phyloP scores from a whole-genome alignment of 1,139 yeast species.

The Taphrina sp. region DNA sequence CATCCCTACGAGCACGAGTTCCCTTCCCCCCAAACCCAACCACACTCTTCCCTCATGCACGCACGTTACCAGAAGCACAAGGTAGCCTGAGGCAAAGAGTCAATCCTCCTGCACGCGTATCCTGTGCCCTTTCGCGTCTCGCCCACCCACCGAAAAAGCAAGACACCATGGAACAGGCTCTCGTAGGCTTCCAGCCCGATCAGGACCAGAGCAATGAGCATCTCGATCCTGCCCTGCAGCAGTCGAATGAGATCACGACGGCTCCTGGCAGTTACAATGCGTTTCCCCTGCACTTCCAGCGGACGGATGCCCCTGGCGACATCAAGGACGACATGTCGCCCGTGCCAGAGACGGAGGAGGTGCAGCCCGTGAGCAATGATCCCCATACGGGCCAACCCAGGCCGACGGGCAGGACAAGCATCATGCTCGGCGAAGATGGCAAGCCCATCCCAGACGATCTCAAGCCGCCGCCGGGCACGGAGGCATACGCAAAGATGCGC shows the following conservation, averaged over 20 bases:
- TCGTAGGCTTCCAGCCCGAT: constrained; percentile 13
- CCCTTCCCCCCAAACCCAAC: neutral
- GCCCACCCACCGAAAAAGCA: no score
- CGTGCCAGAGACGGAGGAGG: neutral
- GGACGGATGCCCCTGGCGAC: constrained; percentile 19
- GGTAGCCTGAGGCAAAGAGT: neutral
- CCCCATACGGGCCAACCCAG: constrained; percentile 9
- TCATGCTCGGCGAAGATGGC: constrained; percentile 30
- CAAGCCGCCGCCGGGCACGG: constrained; percentile 57
- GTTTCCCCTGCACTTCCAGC: constrained; percentile 11
- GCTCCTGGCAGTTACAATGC: constrained; percentile 23
- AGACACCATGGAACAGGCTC: no score
- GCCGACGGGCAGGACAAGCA: constrained; percentile 13
- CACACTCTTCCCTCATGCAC: neutral
- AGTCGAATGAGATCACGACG: constrained; percentile 22
- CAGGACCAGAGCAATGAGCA: constrained; percentile 14
- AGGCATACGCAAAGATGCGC: constrained; percentile 84
- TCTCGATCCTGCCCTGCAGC: constrained; percentile 25
- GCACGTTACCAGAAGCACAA: neutral
- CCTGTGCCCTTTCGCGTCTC: no score
- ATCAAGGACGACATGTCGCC: constrained; percentile 14
- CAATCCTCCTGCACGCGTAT: no score
- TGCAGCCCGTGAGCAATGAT: neutral
- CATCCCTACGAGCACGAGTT: constrained; percentile 8
- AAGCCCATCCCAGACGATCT: constrained; percentile 26